These are phyloP conservation scores for Phytopythium mirpurense DNA, from an alignment of 352 stramenopile genomes.

Conservation along the genomic window DNA sequence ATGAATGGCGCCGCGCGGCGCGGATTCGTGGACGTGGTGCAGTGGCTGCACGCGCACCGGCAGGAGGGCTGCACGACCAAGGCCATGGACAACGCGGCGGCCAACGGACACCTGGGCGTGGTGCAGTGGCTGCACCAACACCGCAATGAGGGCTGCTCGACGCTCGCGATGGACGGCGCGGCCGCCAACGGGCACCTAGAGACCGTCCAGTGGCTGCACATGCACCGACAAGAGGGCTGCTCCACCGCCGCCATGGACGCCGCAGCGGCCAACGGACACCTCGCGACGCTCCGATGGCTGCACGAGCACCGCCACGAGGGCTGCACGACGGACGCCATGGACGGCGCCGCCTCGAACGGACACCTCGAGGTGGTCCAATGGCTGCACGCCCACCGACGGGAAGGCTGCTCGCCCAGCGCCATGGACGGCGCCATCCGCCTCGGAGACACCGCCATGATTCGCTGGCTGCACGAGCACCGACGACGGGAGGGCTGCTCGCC, in stretches of 20 bases:
- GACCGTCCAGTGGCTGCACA: slow-evolving; percentile 8
- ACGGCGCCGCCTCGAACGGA: slow-evolving; percentile 15
- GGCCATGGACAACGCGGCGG: slow-evolving; percentile 32
- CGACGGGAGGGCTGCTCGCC: slow-evolving; percentile 22
- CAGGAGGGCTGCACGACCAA: slow-evolving; percentile 20
- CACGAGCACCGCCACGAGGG: slow-evolving; percentile 22
- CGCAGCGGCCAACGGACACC: slow-evolving; percentile 16
- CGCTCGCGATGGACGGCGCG: slow-evolving; percentile 19
- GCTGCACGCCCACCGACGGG: slow-evolving; percentile 17
- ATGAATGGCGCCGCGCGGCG: slow-evolving; percentile 17
- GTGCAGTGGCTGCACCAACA: slow-evolving; percentile 22
- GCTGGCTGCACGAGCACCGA: slow-evolving; percentile 22
- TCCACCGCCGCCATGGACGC: slow-evolving; percentile 24
- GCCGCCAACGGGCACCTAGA: slow-evolving; percentile 14
- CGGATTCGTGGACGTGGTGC: slow-evolving; percentile 17
- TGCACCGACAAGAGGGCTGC: slow-evolving; percentile 14
- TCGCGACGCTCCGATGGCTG: slow-evolving; percentile 25
- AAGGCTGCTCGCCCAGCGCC: slow-evolving; percentile 23
- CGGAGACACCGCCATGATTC: slow-evolving; percentile 15
- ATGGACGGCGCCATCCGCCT: slow-evolving; percentile 20
- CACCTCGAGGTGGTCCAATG: slow-evolving; percentile 17
- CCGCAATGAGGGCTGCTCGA: slow-evolving; percentile 20
- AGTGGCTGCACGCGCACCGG: slow-evolving; percentile 24
- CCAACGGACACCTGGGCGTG: slow-evolving; percentile 12
- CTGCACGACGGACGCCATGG: slow-evolving; percentile 19